Conservation (phyloP, 108 stramenopile genomes). For the Nannochloropsis granulata region DNA sequence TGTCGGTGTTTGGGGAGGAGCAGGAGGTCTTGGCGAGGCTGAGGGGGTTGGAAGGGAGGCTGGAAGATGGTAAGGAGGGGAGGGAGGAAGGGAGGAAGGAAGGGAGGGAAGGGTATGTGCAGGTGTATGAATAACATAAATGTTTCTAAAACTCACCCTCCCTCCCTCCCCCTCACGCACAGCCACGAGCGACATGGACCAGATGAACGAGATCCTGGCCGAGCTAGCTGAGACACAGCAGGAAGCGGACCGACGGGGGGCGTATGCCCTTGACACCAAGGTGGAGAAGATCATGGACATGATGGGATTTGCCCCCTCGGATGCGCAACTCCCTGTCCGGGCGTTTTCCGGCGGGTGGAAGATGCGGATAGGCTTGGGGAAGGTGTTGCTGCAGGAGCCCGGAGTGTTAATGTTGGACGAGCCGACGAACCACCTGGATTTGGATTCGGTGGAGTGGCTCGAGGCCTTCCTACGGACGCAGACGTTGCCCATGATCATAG, state of each 20-base stretch:
- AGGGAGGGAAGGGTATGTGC: background rate
- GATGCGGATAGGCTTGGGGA: slow-evolving; percentile 94
- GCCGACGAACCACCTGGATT: slow-evolving; percentile 70
- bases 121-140: background rate
- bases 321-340: slow-evolving; percentile 61
- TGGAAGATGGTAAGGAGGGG: slow-evolving; percentile 31
- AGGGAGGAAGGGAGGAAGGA: background rate
- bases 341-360: slow-evolving; percentile 94
- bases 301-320: slow-evolving; percentile 80
- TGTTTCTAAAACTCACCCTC: background rate
- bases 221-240: slow-evolving; percentile 17
- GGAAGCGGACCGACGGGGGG: slow-evolving; percentile 35
- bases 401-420: slow-evolving; percentile 77
- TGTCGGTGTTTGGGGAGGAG: slow-evolving; percentile 74
- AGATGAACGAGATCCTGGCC: slow-evolving; percentile 68
- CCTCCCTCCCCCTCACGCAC: background rate
- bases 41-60: slow-evolving; percentile 44
- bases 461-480: slow-evolving; percentile 80
- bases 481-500: slow-evolving; percentile 88
- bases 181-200: slow-evolving; percentile 53
- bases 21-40: slow-evolving; percentile 52
- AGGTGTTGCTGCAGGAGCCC: slow-evolving; percentile 77
- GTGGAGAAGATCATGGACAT: slow-evolving; percentile 79
- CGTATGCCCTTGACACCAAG: slow-evolving; percentile 57
- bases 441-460: slow-evolving; percentile 88